Percentiles rank a stretch among this genome's conserved stretches.
These are phyloP conservation scores for Globisporangium mamillatum DNA, from an alignment of 352 stramenopile genomes.

Conservation along the genomic window DNA sequence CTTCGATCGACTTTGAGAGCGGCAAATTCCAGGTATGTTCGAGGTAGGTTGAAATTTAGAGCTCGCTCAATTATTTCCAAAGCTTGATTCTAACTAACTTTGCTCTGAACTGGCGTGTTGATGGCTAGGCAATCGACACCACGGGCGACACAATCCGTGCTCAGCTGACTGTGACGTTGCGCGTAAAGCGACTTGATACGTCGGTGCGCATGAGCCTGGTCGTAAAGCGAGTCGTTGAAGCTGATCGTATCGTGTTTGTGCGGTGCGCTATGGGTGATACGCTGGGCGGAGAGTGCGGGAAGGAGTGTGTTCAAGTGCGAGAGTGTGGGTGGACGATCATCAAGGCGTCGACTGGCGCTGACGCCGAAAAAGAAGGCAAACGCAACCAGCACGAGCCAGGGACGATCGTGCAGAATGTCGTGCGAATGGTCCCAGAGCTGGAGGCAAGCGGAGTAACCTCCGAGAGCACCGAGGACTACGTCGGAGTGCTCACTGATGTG, in stretches of 20 bases:
- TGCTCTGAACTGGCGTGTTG: no score
- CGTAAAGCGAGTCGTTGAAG: slow-evolving; percentile 10
- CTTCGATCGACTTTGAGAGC: not conserved
- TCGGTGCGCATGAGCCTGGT: not conserved
- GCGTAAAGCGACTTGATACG: not conserved
- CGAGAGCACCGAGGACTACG: not conserved
- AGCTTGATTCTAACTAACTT: no score
- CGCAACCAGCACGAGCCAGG: not conserved
- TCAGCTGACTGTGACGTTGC: slow-evolving; percentile 4
- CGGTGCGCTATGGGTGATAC: slow-evolving; percentile 3
- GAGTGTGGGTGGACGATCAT: slow-evolving; percentile 7
- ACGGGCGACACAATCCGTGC: not conserved
- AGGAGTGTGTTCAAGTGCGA: not conserved
- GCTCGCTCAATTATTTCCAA: no score
- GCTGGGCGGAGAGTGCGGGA: not conserved
- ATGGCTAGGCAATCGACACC: not conserved
- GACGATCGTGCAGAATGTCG: slow-evolving; percentile 8
- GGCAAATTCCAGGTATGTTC: slow-evolving; percentile 9
- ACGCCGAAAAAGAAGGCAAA: not conserved
- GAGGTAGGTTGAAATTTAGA: not conserved
- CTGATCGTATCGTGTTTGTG: slow-evolving; percentile 3
- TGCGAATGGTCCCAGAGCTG: slow-evolving; percentile 5
- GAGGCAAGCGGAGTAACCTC: not conserved
- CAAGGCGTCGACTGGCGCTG: not conserved
- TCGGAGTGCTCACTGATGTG: slow-evolving; percentile 13